Evolutionary conservation across 78 protist species (phyloP).

Genomic region (Pigoraptor vietnamica): DNA sequence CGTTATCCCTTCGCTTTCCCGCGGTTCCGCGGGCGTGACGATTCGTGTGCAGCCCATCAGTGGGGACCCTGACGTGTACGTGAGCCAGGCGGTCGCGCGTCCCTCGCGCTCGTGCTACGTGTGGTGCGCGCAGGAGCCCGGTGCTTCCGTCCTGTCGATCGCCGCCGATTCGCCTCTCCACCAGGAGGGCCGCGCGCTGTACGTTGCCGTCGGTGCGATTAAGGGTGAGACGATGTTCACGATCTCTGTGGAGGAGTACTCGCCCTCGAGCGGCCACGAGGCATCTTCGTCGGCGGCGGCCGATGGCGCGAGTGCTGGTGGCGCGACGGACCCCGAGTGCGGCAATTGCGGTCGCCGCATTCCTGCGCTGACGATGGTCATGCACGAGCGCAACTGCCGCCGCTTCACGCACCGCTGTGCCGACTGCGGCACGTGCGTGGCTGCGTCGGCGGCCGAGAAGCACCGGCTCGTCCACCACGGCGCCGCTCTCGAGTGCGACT

Average conservation of each 20-base stretch:
- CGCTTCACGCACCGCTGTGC: not conserved
- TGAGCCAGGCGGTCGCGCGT: not conserved
- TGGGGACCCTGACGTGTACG: not conserved
- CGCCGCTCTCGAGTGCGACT: not conserved
- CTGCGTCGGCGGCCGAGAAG: not conserved
- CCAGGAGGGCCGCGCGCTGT: not conserved
- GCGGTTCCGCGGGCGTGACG: not conserved
- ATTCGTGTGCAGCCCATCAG: not conserved
- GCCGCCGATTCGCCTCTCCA: not conserved
- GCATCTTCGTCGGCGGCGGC: not conserved
- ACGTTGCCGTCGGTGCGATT: not conserved
- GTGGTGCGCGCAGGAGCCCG: not conserved
- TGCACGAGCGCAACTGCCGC: conserved; percentile 6
- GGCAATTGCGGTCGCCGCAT: not conserved
- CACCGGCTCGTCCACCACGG: not conserved
- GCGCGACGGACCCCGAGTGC: not conserved
- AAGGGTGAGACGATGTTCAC: not conserved
- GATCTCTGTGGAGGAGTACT: not conserved
- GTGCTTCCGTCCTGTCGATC: not conserved
- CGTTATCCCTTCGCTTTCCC: not conserved
- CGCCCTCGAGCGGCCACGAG: not conserved
- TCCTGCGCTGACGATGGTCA: not conserved
- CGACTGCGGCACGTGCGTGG: not conserved
- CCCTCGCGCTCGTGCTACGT: not conserved
- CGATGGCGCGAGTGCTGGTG: not conserved